Evolutionary conservation across 345 rosid genomes (phyloP).

Genomic region (Iberis pinnata): DNA sequence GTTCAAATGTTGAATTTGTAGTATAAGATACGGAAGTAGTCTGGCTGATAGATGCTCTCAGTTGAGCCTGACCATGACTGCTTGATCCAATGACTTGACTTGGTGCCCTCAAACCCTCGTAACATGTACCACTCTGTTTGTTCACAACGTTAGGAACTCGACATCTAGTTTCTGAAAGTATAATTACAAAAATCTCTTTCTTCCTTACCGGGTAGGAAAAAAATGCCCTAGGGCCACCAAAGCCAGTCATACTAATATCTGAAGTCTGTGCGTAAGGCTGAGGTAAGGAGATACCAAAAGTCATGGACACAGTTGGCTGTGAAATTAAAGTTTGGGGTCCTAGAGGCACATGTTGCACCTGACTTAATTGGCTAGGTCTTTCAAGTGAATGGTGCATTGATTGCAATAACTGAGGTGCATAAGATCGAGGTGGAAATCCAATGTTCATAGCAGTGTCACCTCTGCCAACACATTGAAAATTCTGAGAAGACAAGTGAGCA

Average conservation of each 20-base stretch:
- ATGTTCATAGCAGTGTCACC: constrained; percentile 51
- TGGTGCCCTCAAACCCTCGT: constrained; percentile 47
- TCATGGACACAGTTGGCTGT: constrained; percentile 42
- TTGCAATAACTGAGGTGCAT: constrained; percentile 55
- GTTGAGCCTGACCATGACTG: constrained; percentile 49
- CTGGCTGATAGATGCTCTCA: constrained; percentile 39
- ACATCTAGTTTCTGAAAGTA: constrained; percentile 19
- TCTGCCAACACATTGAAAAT: constrained; percentile 56
- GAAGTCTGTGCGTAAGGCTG: constrained; percentile 49
- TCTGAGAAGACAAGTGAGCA: constrained; percentile 55
- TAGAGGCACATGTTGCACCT: constrained; percentile 46
- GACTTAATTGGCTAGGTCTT: constrained; percentile 56
- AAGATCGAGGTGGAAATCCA: constrained; percentile 65
- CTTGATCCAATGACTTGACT: constrained; percentile 44
- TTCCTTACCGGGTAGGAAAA: constrained; percentile 59
- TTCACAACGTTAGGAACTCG: constrained; percentile 14
- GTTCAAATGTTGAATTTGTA: constrained; percentile 40
- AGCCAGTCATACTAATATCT: constrained; percentile 42
- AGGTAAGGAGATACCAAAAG: constrained; percentile 45
- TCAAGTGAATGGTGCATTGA: constrained; percentile 55
- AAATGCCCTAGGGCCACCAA: constrained; percentile 51
- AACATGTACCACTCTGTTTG: constrained; percentile 57
- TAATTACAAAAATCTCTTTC: not conserved
- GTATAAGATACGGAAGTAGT: constrained; percentile 34
- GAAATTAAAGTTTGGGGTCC: constrained; percentile 42